phyloP scores from a whole-genome alignment of 2,329 filamentous ascomycete genomes.

The Phaeomoniella chlamydospora region DNA sequence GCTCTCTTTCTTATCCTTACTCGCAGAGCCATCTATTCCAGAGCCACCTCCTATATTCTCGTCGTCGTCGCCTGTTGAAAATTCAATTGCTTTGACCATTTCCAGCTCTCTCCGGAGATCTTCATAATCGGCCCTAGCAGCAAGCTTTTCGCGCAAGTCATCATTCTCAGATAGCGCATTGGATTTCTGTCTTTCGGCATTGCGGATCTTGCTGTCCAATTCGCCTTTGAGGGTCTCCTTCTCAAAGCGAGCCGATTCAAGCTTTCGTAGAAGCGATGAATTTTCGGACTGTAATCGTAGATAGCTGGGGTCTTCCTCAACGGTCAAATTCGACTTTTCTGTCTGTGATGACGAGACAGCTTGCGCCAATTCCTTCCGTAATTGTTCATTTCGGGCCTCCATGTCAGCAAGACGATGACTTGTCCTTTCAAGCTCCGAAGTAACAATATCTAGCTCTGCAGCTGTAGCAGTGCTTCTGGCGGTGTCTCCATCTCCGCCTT shows the following conservation, averaged over 20 bases:
- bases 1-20: slow-evolving; percentile 56
- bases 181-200: slow-evolving; percentile 64
- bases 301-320: slow-evolving; percentile 83
- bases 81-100: slow-evolving; percentile 90
- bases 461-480: slow-evolving; percentile 56
- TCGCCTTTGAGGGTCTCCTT: slow-evolving; percentile 67
- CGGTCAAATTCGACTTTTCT: slow-evolving; percentile 41
- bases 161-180: slow-evolving; percentile 71
- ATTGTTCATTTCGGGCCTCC: slow-evolving; percentile 84
- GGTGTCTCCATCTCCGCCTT: slow-evolving; percentile 45
- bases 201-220: slow-evolving; percentile 59
- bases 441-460: slow-evolving; percentile 87
- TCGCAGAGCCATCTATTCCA: slow-evolving; percentile 16
- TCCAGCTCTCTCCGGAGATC: slow-evolving; percentile 93
- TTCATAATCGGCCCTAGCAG: slow-evolving; percentile 87
- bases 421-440: slow-evolving; percentile 80
- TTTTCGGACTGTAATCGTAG: slow-evolving; percentile 86
- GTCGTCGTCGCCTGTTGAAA: slow-evolving; percentile 76
- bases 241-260: slow-evolving; percentile 72
- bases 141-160: slow-evolving; percentile 61
- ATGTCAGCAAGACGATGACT: slow-evolving; percentile 77
- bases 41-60: slow-evolving; percentile 19
- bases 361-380: slow-evolving; percentile 81
- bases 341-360: slow-evolving; percentile 57
- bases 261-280: slow-evolving; percentile 73